These are phyloP conservation scores for Cutaneotrichosporon daszewskae DNA, from an alignment of 1,284 basidiomycete species.

Conservation along the genomic window DNA sequence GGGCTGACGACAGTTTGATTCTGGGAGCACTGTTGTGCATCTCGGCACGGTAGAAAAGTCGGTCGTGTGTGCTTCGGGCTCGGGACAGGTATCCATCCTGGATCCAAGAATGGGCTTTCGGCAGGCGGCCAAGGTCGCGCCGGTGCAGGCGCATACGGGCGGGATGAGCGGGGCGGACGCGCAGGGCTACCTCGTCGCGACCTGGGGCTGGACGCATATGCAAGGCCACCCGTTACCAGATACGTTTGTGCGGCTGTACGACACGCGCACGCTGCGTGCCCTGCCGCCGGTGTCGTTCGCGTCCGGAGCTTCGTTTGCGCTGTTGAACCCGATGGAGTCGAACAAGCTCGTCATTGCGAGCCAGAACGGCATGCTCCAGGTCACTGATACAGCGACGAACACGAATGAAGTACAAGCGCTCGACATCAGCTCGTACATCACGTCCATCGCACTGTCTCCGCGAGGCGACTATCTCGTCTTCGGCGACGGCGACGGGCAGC, in stretches of 20 bases:
- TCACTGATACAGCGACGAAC: conserved; percentile 80
- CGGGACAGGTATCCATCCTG: conserved; percentile 76
- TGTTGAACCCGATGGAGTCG: conserved; percentile 70
- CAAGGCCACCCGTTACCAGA: conserved; percentile 85
- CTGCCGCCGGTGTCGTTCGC: conserved; percentile 77
- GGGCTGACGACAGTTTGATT: conserved; percentile 28
- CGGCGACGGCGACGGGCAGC: conserved; percentile 77
- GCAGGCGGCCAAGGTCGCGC: conserved; percentile 50
- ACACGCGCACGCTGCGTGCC: conserved; percentile 73
- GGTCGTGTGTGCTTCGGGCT: conserved; percentile 69
- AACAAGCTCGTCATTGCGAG: conserved; percentile 76
- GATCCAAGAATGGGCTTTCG: conserved; percentile 63
- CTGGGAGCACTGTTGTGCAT: conserved; percentile 35
- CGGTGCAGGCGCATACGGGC: conserved; percentile 69
- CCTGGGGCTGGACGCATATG: conserved; percentile 82
- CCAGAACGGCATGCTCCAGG: conserved; percentile 79
- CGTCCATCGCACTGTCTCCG: conserved; percentile 74
- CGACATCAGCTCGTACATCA: conserved; percentile 64
- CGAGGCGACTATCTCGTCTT: conserved; percentile 87
- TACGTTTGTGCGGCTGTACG: conserved; percentile 87
- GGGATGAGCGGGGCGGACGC: conserved; percentile 78
- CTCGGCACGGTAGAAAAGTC: conserved; percentile 36
- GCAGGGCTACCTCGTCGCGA: conserved; percentile 70
- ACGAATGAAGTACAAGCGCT: conserved; percentile 51
- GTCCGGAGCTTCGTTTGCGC: conserved; percentile 79